phyloP scores from a whole-genome alignment of 1,284 basidiomycete species.

The Ceratobasidium papillatum region DNA sequence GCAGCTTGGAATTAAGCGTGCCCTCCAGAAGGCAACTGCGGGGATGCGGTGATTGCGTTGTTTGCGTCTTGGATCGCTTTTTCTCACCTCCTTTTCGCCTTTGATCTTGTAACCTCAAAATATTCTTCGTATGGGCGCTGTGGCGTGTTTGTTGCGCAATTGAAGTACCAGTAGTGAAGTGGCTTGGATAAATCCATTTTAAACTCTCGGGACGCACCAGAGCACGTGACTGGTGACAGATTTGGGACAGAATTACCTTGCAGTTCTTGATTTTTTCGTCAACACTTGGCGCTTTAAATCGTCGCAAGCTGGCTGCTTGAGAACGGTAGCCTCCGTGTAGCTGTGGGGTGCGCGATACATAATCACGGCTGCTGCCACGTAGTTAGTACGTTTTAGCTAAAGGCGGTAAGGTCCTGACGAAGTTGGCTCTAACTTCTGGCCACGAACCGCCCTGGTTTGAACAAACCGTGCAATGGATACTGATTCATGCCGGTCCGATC shows the following conservation, averaged over 20 bases:
- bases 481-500: not conserved
- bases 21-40: constrained; percentile 93
- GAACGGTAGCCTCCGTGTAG: not conserved
- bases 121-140: constrained; percentile 31
- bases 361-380: not conserved
- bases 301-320: not conserved
- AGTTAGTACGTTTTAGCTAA: not conserved
- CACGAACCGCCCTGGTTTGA: not conserved
- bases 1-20: constrained; percentile 91
- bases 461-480: not conserved
- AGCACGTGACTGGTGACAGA: not conserved
- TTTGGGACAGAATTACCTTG: not conserved
- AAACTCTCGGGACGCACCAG: not conserved
- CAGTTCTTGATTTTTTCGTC: not conserved
- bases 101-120: constrained; percentile 28
- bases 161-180: constrained; percentile 29
- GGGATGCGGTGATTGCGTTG: constrained; percentile 67
- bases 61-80: constrained; percentile 13
- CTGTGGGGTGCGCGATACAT: not conserved
- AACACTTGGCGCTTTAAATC: not conserved
- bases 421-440: not conserved
- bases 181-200: not conserved
- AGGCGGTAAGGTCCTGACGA: not conserved
- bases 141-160: constrained; percentile 34
- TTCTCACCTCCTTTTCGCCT: constrained; percentile 6